Conservation (phyloP, 805 yeast genomes). For the Clavispora fructus region DNA sequence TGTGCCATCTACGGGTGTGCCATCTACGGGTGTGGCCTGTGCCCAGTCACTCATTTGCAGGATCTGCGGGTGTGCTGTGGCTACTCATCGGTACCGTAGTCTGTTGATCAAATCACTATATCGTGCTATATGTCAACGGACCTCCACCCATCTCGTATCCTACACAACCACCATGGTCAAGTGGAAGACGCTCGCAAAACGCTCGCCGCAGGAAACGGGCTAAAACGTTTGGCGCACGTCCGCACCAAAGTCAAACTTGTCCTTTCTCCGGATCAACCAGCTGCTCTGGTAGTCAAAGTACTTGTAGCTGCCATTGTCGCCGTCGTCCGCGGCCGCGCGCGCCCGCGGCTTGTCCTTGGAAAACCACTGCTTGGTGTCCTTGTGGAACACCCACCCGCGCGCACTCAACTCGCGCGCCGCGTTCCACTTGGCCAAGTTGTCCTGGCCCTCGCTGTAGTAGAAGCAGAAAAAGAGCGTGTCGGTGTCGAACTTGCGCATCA, state of each 20-base stretch:
- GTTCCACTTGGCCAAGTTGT: slow-evolving; percentile 33
- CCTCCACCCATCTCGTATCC: background rate
- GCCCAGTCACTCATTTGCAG: no score
- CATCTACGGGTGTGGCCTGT: no score
- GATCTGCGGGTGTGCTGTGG: no score
- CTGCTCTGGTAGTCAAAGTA: slow-evolving; percentile 76
- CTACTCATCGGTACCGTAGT: no score
- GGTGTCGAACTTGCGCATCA: slow-evolving; percentile 68
- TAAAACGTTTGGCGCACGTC: slow-evolving; percentile 26
- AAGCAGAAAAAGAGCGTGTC: slow-evolving; percentile 91
- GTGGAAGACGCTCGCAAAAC: no score
- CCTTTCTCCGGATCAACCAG: slow-evolving; percentile 46
- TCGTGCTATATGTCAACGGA: no score
- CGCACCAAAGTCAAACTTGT: slow-evolving; percentile 29
- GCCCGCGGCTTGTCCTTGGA: slow-evolving; percentile 45
- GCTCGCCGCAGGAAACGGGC: no score
- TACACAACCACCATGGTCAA: no score
- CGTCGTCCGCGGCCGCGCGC: slow-evolving; percentile 16
- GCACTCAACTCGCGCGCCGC: slow-evolving; percentile 76
- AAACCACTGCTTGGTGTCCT: slow-evolving; percentile 74
- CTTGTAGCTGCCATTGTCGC: slow-evolving; percentile 53
- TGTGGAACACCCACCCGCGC: slow-evolving; percentile 80
- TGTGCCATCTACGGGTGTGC: no score
- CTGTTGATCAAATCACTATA: no score
- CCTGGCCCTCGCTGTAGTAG: slow-evolving; percentile 58